A percentile compares a stretch with the other conserved stretches of the same genome.
These are phyloP conservation scores for Metarhizium anisopliae DNA, from an alignment of 2,329 filamentous ascomycete species.

Conservation along the genomic window DNA sequence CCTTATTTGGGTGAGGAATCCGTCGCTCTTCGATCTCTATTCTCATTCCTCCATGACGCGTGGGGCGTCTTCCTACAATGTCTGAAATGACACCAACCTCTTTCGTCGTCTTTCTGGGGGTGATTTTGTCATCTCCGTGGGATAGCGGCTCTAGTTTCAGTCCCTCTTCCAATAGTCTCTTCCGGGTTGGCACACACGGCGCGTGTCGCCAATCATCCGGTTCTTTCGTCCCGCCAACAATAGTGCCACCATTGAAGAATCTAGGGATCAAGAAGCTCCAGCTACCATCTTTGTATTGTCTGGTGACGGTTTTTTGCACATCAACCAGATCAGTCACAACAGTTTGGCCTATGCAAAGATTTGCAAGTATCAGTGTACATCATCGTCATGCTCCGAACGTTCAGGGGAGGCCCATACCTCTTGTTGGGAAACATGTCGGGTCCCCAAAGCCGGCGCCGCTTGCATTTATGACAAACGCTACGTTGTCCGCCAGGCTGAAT, in stretches of 20 bases:
- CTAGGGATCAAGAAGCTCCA: constrained; percentile 56
- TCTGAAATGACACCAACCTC: constrained; percentile 29
- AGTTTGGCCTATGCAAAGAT: constrained; percentile 21
- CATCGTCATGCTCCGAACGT: neutral
- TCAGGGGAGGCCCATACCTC: constrained; percentile 16
- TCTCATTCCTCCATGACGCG: constrained; percentile 37
- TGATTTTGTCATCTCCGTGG: constrained; percentile 2
- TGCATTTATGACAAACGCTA: constrained; percentile 22
- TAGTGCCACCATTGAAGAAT: constrained; percentile 50
- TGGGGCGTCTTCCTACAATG: constrained; percentile 35
- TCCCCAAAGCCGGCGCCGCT: constrained; percentile 26
- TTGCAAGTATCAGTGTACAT: neutral
- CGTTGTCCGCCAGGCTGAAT: constrained; percentile 13
- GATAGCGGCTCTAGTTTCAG: constrained; percentile 20
- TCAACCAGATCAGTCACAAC: constrained; percentile 27
- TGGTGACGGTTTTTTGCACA: constrained; percentile 38
- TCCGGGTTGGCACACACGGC: constrained; percentile 36
- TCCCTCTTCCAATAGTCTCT: constrained; percentile 33
- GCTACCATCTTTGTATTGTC: constrained; percentile 51
- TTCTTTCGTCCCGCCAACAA: constrained; percentile 58
- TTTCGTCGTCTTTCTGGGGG: constrained; percentile 7
- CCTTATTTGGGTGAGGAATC: neutral
- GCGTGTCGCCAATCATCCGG: constrained; percentile 33
- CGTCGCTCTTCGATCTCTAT: constrained; percentile 38
- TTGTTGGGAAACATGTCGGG: constrained; percentile 21